Conservation (phyloP, 2,329 filamentous ascomycete genomes). For the Claviceps sp. region DNA sequence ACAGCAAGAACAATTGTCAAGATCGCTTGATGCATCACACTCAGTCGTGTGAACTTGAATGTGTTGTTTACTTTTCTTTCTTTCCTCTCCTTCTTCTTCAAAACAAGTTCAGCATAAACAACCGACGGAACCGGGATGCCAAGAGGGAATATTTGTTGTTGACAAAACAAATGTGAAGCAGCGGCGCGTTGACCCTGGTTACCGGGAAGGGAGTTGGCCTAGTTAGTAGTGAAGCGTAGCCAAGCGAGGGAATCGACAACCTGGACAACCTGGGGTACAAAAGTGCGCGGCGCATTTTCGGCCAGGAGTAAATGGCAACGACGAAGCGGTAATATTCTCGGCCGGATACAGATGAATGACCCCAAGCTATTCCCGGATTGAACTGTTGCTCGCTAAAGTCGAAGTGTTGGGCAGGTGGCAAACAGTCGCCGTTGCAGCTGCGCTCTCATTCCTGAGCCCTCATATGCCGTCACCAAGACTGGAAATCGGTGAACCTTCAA, state of each 20-base stretch:
- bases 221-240: background rate
- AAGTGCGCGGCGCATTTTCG: background rate
- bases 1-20: background rate
- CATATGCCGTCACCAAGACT: too few relatives aligned
- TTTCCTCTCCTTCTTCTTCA: background rate
- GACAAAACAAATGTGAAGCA: background rate
- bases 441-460: background rate
- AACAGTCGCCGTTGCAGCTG: background rate
- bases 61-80: background rate
- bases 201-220: background rate
- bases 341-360: background rate
- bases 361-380: background rate
- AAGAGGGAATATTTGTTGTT: background rate
- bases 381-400: background rate
- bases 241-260: background rate
- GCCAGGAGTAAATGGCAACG: background rate
- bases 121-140: background rate
- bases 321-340: background rate
- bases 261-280: background rate
- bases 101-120: background rate
- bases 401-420: slow-evolving; percentile 5
- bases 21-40: background rate
- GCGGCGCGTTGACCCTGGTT: background rate
- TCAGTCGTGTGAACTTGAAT: background rate
- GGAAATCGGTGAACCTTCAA: too few relatives aligned